Base-by-base conservation (phyloP, 768 basidiomycete species). In the Naematelia aurantialba region DNA sequence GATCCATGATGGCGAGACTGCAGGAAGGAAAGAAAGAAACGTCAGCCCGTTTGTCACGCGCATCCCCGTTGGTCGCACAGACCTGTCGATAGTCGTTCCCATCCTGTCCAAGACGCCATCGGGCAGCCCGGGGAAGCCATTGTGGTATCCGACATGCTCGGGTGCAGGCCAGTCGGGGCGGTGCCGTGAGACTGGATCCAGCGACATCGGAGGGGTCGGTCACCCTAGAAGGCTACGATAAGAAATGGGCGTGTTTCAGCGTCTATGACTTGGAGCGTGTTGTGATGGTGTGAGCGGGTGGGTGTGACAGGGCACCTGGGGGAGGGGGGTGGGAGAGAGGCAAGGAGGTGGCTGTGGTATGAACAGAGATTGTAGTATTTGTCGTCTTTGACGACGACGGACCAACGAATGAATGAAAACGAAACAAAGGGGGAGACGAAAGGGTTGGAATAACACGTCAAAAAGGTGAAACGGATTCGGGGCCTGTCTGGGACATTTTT, bases 1-100 rank as follows among this genome's bases (percentile, higher is more conserved):
- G 50, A 26, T 58, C 61, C 13, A 54, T 29, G 12, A 58, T 58
- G 3, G 61, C 27, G 5, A 50, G 14, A 21, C 56, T 57, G 5
- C 21, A 17, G 13, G 19, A 22, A 11, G 50, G 13, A 29, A 22
- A 11, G 50, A 39, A 39, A 11, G 11, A 17, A 51, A 50, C n/a
- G 30, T 57, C 56, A 57, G 29, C 45, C 19, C 29, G 17, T 10
- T 8, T 39, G 34, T 8, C 34, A 17, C 8, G 8, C 8, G 34
- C 8, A 39, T 8, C 34, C 8, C 8, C 17, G 34, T 8, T 39
- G 34, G 34, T 39, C 8, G 17, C 8, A 19, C 46, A 19, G 8
- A 25, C 46, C 46, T 25, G 21, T 47, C 46, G 26, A 17, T 17
- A 26, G 14, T 39, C 17, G 34, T 39, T 39, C 34, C 34, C 34